These are phyloP conservation scores for Pseudonitzschia multiseries DNA, from an alignment of 108 stramenopile species.

Conservation along the genomic window DNA sequence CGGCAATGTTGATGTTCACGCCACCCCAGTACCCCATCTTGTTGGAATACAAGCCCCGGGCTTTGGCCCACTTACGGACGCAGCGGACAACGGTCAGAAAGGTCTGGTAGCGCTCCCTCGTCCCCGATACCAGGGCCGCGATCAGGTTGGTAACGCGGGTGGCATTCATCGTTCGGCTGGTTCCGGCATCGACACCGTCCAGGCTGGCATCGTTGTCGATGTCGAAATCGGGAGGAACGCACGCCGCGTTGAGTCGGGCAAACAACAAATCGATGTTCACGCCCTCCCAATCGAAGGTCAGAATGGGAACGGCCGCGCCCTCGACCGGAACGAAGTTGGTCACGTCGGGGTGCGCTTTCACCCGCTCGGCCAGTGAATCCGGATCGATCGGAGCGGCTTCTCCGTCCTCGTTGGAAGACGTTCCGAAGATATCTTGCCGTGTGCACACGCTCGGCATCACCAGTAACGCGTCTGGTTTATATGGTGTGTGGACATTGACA, in stretches of 20 bases:
- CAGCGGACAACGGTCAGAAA: conserved; percentile 87
- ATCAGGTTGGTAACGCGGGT: conserved; percentile 96
- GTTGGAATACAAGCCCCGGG: conserved; percentile 96
- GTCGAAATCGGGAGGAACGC: conserved; percentile 86
- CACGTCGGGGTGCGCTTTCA: conserved; percentile 83
- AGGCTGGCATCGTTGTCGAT: conserved; percentile 94
- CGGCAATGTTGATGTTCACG: conserved; percentile 97
- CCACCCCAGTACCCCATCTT: conserved; percentile 98
- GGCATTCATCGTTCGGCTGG: conserved; percentile 95
- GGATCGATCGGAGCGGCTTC: conserved; percentile 50
- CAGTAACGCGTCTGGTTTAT: conserved; percentile 57
- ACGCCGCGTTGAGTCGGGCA: conserved; percentile 78
- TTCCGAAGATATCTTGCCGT: conserved; percentile 92
- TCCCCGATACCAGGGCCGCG: conserved; percentile 81
- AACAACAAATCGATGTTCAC: conserved; percentile 97
- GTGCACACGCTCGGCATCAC: conserved; percentile 90
- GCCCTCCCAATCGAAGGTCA: conserved; percentile 97
- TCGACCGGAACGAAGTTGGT: conserved; percentile 92
- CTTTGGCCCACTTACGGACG: conserved; percentile 95
- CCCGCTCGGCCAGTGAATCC: conserved; percentile 78
- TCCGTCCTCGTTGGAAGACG: conserved; percentile 29
- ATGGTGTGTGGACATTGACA: too few relatives aligned
- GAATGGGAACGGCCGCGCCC: conserved; percentile 92
- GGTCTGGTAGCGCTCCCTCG: conserved; percentile 73
- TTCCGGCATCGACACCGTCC: conserved; percentile 90